Evolutionary conservation across 2,329 filamentous ascomycete genomes (phyloP).

Genomic region (Sarocladium oryzae): DNA sequence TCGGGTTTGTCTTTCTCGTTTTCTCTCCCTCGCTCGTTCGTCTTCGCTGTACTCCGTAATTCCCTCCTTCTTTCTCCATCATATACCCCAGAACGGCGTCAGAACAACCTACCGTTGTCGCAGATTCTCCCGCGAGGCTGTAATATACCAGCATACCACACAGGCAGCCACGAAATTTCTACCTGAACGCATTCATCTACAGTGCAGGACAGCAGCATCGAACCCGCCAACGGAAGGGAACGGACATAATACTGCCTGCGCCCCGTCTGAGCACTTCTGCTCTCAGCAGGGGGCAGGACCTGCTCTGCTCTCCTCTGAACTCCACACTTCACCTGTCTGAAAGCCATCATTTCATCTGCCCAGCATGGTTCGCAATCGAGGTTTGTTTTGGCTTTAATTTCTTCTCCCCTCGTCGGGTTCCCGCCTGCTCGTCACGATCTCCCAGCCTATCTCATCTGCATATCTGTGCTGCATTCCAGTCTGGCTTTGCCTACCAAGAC

Average conservation of each 20-base stretch:
- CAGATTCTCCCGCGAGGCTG: not conserved
- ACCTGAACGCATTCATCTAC: not conserved
- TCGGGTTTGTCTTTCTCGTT: not conserved
- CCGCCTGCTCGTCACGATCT: not conserved
- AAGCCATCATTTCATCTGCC: too few relatives aligned
- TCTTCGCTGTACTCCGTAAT: not conserved
- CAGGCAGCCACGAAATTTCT: not conserved
- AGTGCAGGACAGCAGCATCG: not conserved
- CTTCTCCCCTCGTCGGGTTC: not conserved
- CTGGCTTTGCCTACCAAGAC: not conserved
- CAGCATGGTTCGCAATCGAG: constrained; percentile 49
- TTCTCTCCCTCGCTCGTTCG: not conserved
- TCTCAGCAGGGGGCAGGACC: not conserved
- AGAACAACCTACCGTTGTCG: not conserved
- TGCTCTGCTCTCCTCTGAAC: constrained; percentile 3
- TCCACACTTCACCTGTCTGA: not conserved
- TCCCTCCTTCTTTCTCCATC: not conserved
- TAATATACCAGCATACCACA: not conserved
- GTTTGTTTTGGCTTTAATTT: constrained; percentile 32
- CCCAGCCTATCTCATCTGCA: not conserved
- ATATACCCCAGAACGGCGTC: not conserved
- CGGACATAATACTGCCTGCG: too few relatives aligned
- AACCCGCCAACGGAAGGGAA: too few relatives aligned
- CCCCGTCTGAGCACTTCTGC: not conserved
- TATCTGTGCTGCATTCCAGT: not conserved